Percentiles rank a stretch among this genome's conserved stretches.
Evolutionary conservation across 2,329 filamentous ascomycete genomes (phyloP).

Genomic region (Capronia americana): DNA sequence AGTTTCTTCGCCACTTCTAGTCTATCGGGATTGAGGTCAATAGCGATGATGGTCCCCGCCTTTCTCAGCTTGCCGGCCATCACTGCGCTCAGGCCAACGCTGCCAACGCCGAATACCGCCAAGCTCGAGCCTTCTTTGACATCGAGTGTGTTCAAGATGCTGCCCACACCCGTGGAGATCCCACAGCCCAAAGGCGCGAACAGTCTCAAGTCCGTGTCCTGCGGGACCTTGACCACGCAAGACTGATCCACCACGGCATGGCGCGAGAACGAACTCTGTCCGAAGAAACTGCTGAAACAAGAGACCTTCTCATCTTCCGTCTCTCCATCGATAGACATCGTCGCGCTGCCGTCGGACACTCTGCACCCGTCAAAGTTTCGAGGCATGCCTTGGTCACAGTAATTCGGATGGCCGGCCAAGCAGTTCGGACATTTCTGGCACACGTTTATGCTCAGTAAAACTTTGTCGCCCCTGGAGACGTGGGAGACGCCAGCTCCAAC

Average conservation of each 20-base stretch:
- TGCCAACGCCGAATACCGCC: conserved; percentile 42
- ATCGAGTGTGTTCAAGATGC: conserved; percentile 40
- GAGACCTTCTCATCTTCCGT: background rate
- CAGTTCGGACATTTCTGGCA: conserved; percentile 38
- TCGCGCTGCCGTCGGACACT: conserved; percentile 11
- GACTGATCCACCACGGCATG: conserved; percentile 42
- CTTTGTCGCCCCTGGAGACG: conserved; percentile 41
- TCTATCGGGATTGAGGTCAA: conserved; percentile 47
- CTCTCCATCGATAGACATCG: background rate
- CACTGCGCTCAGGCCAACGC: conserved; percentile 42
- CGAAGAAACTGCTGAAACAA: conserved; percentile 44
- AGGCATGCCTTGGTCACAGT: conserved; percentile 17
- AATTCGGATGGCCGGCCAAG: conserved; percentile 28
- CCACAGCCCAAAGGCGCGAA: conserved; percentile 44
- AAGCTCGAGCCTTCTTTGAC: conserved; percentile 35
- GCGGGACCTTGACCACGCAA: conserved; percentile 38
- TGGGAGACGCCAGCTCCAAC: conserved; percentile 38
- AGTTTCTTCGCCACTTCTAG: conserved; percentile 55
- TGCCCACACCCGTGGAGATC: conserved; percentile 43
- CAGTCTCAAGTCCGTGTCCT: conserved; percentile 27
- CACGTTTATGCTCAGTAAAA: conserved; percentile 39
- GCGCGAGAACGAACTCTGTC: conserved; percentile 46
- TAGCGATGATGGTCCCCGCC: conserved; percentile 44
- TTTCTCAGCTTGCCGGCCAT: conserved; percentile 41
- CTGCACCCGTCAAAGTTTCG: conserved; percentile 34